phyloP scores from a whole-genome alignment of 1,284 basidiomycete genomes.

The Ceratobasidium sp. region DNA sequence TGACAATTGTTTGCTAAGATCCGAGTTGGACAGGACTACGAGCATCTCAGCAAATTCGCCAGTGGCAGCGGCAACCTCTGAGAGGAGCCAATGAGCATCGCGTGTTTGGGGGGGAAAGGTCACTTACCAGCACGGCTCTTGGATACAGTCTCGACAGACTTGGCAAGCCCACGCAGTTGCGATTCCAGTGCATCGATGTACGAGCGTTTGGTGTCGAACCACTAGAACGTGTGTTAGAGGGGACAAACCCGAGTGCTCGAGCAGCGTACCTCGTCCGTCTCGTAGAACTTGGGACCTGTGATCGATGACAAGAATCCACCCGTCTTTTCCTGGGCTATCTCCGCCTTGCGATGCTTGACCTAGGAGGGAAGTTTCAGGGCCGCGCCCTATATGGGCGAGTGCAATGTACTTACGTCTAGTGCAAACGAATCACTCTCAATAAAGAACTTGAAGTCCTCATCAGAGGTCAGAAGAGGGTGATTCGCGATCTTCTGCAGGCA shows the following conservation, averaged over 20 bases:
- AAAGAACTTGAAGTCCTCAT: conserved; percentile 85
- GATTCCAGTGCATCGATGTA: conserved; percentile 91
- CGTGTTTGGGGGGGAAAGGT: conserved; percentile 28
- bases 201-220: conserved; percentile 88
- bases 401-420: conserved; percentile 71
- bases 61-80: conserved; percentile 71
- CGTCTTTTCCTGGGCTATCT: conserved; percentile 64
- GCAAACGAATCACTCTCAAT: conserved; percentile 86
- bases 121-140: conserved; percentile 74
- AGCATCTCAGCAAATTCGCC: conserved; percentile 77
- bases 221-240: conserved; percentile 56
- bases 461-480: conserved; percentile 85
- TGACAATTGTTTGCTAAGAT: conserved; percentile 75
- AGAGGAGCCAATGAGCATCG: background rate
- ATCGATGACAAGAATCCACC: conserved; percentile 80
- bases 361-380: conserved; percentile 48
- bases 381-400: too few relatives aligned
- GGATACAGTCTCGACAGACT: conserved; percentile 80
- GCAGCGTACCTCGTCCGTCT: conserved; percentile 81
- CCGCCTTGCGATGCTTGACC: conserved; percentile 87
- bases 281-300: conserved; percentile 84
- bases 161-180: conserved; percentile 85
- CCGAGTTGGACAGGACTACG: conserved; percentile 70
- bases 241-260: background rate
- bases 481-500: conserved; percentile 88